A percentile compares a stretch with the other conserved stretches of the same genome.
Evolutionary conservation across 2,329 filamentous ascomycete genomes (phyloP).

Genomic region (Ascochyta fabae): DNA sequence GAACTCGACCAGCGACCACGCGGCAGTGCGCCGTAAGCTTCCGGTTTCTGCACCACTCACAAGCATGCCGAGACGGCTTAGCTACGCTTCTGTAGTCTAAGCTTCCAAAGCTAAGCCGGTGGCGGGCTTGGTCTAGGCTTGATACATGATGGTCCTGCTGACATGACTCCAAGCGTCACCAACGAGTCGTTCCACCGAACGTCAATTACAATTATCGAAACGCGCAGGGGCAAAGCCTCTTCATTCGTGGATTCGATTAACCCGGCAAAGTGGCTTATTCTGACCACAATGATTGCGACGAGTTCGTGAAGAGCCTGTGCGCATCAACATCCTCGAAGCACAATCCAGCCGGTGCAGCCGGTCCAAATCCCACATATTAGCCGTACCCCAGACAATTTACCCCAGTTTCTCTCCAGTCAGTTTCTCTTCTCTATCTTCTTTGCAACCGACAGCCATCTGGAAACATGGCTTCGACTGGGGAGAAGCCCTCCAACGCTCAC

Average conservation of each 20-base stretch:
- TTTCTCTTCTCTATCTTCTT: neutral
- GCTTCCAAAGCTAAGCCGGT: slow-evolving; percentile 15
- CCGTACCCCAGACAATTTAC: slow-evolving; percentile 13
- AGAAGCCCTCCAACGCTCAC: slow-evolving; percentile 20
- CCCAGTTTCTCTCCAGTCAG: slow-evolving; percentile 17
- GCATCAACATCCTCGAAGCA: neutral
- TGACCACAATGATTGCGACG: slow-evolving; percentile 2
- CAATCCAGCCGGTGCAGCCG: slow-evolving; percentile 9
- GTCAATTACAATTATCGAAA: neutral
- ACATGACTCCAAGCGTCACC: neutral
- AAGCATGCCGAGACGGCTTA: slow-evolving; percentile 19
- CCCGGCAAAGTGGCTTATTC: slow-evolving; percentile 8
- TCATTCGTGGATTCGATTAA: slow-evolving; percentile 14
- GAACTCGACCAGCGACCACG: neutral
- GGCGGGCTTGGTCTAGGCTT: slow-evolving; percentile 17
- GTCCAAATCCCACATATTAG: slow-evolving; percentile 16
- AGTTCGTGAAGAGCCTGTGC: neutral
- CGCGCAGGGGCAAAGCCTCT: neutral
- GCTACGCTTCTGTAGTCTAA: slow-evolving; percentile 15
- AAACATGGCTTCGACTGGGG: slow-evolving; percentile 24
- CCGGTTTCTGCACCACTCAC: slow-evolving; percentile 18
- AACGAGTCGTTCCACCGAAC: neutral
- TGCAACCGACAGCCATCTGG: neutral
- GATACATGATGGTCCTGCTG: slow-evolving; percentile 7
- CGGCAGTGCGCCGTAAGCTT: neutral